Evolutionary conservation across 306 rosid genomes (phyloP).

Genomic region (Cucumis melo): DNA sequence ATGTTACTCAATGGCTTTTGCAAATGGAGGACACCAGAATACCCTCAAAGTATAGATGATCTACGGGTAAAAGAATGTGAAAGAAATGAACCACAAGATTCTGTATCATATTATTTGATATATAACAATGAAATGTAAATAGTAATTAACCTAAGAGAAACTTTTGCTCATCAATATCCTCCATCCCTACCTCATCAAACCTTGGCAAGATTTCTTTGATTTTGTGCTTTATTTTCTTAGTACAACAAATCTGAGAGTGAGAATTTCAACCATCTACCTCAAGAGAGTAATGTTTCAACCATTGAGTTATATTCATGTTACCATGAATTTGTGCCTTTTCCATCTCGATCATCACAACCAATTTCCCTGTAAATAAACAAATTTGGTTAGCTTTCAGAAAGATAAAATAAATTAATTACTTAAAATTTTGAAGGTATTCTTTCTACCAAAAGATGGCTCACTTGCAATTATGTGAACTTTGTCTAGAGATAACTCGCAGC

Average conservation of each 20-base stretch:
- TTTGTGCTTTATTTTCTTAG: not conserved
- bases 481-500: not conserved
- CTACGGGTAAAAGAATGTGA: not conserved
- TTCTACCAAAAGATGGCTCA: not conserved
- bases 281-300: not conserved
- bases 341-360: not conserved
- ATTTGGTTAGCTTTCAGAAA: not conserved
- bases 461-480: not conserved
- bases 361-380: not conserved
- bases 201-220: not conserved
- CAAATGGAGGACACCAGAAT: not conserved
- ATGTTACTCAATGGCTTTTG: not conserved
- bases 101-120: not conserved
- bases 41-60: not conserved
- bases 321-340: not conserved
- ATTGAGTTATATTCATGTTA: not conserved
- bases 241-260: not conserved
- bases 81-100: not conserved
- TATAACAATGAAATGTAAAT: not conserved
- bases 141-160: not conserved
- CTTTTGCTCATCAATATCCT: not conserved
- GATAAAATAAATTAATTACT: not conserved
- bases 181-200: not conserved
- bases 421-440: not conserved
- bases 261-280: not conserved